phyloP scores from a whole-genome alignment of 441 rosid species.

The Euphorbia schlechtendalii region DNA sequence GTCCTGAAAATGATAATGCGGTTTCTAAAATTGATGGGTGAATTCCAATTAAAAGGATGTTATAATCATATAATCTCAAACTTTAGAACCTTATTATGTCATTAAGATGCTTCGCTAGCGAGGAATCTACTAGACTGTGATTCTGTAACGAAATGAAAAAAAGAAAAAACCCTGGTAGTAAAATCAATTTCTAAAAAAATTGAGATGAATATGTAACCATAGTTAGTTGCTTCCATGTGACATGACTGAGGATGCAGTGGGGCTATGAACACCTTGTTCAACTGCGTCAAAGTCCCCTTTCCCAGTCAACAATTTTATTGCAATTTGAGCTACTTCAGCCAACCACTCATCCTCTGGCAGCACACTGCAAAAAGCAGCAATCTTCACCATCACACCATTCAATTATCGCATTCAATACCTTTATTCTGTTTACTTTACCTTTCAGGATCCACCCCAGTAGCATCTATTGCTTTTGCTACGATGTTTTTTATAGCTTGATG shows the following conservation, averaged over 20 bases:
- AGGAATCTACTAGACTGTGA: not conserved
- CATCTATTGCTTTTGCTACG: conserved; percentile 72
- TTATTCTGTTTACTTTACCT: conserved; percentile 28
- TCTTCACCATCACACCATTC: not conserved
- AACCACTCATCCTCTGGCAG: conserved; percentile 92
- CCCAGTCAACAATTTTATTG: conserved; percentile 64
- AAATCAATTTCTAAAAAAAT: too few species aligned
- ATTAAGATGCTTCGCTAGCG: not conserved
- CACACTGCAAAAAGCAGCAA: conserved; percentile 38
- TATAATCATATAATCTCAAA: not conserved
- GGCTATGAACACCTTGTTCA: conserved; percentile 58
- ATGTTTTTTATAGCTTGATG: conserved; percentile 81
- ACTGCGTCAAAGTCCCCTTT: conserved; percentile 41
- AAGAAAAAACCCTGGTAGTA: not conserved
- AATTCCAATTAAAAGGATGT: too few species aligned
- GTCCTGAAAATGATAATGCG: too few species aligned
- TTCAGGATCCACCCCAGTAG: conserved; percentile 69
- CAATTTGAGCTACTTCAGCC: conserved; percentile 72
- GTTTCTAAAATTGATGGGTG: too few species aligned
- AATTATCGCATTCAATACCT: not conserved
- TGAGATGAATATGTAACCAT: too few species aligned
- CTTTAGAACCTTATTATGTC: too few species aligned
- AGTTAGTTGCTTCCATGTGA: conserved; percentile 53
- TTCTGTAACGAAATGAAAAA: not conserved
- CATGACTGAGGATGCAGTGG: conserved; percentile 48